Base-by-base conservation (phyloP, 495 filamentous ascomycete species). In the Margaritispora aquatica region DNA sequence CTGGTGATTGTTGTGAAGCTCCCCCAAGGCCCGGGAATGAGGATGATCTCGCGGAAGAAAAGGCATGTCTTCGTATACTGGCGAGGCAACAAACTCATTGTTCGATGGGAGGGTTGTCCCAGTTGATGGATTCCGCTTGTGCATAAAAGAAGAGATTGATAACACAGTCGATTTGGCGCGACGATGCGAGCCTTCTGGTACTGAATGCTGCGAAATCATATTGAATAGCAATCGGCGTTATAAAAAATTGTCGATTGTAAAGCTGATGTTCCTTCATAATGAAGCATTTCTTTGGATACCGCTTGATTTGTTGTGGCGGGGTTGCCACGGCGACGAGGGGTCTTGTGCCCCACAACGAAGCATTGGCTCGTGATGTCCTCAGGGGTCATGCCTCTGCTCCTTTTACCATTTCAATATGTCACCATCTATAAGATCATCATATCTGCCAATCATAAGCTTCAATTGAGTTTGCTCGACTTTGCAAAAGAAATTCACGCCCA, bases 101-200 rank as follows among this genome's bases (percentile, higher is more conserved):
- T 50, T 66, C 3, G 41, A 63, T 47, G 52, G 58, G 19, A 74
- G 66, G 47, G 63, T 34, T 22, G 63, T 67, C 54, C 67, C 72
- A 22, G 64, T 66, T 15, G 77, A 76, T 20, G 80, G 72, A 5
- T 64, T 77, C 51, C 80, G 73, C 60, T 73, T 74, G 44, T 77
- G 75, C 54, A 85, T 82, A 64, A 85, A 76, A 15, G 81, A 22
- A 21, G 29, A 2, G 31, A 34, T 54, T 3, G 52, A 80, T 51
- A 86, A 67, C 26, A 84, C 77, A 17, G 77, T 79, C 7, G 83
- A 84, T 69, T 80, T 84, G 62, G 77, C 74, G 27, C 72, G 69
- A 58, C 55, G 59, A 48, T 63, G 60, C 44, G 48, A 47, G 20
- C n/a, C 36, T 34, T 61, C 65, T n/a, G 51, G 51, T 38, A 38